Base-by-base conservation (phyloP, 768 basidiomycete genomes). In the Omphalotus guepiniiformis region DNA sequence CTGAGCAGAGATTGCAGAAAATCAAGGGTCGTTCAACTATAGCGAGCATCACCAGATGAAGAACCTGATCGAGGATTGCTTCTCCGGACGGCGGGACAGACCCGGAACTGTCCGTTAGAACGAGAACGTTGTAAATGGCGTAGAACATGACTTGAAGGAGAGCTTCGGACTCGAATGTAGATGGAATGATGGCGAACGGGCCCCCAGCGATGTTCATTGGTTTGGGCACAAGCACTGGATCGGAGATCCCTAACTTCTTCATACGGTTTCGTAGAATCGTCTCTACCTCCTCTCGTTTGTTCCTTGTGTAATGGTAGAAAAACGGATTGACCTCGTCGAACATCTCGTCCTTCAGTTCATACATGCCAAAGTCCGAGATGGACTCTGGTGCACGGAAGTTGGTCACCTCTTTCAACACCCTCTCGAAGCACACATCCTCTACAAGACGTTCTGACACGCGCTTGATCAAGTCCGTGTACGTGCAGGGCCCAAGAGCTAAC, bases 271-370 rank as follows among this genome's bases (percentile, higher is more conserved):
- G 75, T 39, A 94, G 68, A 3, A 88, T 77, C 34, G 73, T 79
- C 58, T 93, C 92, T 21, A 92, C 95, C 61, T 93, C 90, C 57
- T 95, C 91, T 32, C 93, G 79, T 55, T 91, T 85, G 67, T 98
- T 98, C 32, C 94, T 77, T 13, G 90, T 86, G 63, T 96, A 97
- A 60, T 97, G 94, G 60, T 87, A 89, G 71, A 94, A 96, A 68
- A 93, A 96, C 0, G 94, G 93, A 57, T 97, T 88, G 53, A 97
- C 87, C 53, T 96, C 88, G 51, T 83, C 85, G 63, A 81, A 93
- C 16, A 71, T 73, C 55, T 86, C 88, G 38, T 91, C 82, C 61
- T 83, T 87, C 44, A 98, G 79, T 51, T 93, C 85, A 65, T 97
- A 98, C n/a, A 80, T 67, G 0, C 96, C 95, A 0, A 75, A 76